Percentiles rank a stretch among this genome's conserved stretches.
Evolutionary conservation across 495 filamentous ascomycete genomes (phyloP).

Genomic region (Bathelium albidoporum): DNA sequence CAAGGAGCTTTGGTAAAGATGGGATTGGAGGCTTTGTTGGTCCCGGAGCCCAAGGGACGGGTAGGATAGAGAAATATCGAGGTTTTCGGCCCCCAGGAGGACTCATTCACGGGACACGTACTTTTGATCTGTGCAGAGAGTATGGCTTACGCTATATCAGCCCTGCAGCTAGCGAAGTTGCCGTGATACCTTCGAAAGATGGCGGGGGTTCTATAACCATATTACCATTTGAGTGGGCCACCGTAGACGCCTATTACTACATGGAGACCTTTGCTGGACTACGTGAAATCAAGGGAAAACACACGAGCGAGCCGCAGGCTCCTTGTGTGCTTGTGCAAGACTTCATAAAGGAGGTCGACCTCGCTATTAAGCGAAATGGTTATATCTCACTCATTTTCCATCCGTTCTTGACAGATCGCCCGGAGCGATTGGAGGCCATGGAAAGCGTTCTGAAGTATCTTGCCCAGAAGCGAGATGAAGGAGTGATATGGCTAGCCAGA

Average conservation of each 20-base stretch:
- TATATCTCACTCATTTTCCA: conserved; percentile 19
- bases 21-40: conserved; percentile 7
- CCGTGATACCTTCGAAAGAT: conserved; percentile 8
- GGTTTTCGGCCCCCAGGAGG: conserved; percentile 21
- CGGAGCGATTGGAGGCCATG: conserved; percentile 14
- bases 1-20: conserved; percentile 14
- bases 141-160: conserved; percentile 19
- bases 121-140: conserved; percentile 16
- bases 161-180: conserved; percentile 15
- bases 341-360: conserved; percentile 14
- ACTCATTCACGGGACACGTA: conserved; percentile 15
- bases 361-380: conserved; percentile 15
- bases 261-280: conserved; percentile 15
- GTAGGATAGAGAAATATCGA: conserved; percentile 8
- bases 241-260: conserved; percentile 22
- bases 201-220: conserved; percentile 15
- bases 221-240: conserved; percentile 19
- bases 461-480: conserved; percentile 13
- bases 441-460: conserved; percentile 14
- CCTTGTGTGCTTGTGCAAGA: conserved; percentile 6
- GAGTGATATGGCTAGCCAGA: conserved; percentile 17
- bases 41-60: background rate
- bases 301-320: conserved; percentile 5
- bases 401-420: conserved; percentile 14
- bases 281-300: conserved; percentile 14